phyloP scores from a whole-genome alignment of 768 basidiomycete genomes.

The Panaeolus cyanescens region DNA sequence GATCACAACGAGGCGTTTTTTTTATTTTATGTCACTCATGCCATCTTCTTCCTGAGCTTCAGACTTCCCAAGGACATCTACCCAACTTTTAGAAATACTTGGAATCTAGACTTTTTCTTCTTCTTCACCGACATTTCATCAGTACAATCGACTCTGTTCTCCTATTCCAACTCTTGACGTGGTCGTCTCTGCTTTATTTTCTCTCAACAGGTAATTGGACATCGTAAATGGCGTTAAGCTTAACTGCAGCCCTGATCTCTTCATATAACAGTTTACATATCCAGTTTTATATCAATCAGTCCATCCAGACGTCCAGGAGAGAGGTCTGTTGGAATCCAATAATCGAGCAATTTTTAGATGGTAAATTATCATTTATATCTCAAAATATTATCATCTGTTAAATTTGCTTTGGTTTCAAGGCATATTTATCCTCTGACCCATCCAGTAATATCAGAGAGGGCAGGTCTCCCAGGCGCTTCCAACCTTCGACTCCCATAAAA shows the following conservation, averaged over 20 bases:
- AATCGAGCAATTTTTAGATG: not conserved
- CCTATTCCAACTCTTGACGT: not conserved
- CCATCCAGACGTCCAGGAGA: not conserved
- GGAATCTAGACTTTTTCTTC: not conserved
- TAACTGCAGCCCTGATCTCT: not conserved
- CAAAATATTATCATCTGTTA: not conserved
- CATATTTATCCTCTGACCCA: not conserved
- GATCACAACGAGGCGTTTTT: not conserved
- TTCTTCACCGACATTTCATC: not conserved
- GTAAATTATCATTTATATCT: not conserved
- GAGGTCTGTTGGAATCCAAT: not conserved
- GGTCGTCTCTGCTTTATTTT: not conserved
- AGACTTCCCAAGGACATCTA: too few relatives aligned
- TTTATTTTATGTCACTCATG: not conserved
- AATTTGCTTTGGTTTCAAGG: not conserved
- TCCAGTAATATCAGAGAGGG: not conserved
- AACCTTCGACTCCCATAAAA: slow-evolving; percentile 44
- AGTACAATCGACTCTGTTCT: not conserved
- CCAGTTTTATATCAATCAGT: not conserved
- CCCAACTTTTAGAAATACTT: too few relatives aligned
- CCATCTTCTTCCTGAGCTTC: not conserved
- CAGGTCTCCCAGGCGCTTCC: not conserved
- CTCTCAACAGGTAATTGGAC: not conserved
- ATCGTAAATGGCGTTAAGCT: not conserved
- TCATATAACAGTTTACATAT: not conserved